Evolutionary conservation across 2,329 filamentous ascomycete genomes (phyloP), one percentile per base, ranked within the genome.

Genomic region (Teratosphaeria epicoccoides): DNA sequence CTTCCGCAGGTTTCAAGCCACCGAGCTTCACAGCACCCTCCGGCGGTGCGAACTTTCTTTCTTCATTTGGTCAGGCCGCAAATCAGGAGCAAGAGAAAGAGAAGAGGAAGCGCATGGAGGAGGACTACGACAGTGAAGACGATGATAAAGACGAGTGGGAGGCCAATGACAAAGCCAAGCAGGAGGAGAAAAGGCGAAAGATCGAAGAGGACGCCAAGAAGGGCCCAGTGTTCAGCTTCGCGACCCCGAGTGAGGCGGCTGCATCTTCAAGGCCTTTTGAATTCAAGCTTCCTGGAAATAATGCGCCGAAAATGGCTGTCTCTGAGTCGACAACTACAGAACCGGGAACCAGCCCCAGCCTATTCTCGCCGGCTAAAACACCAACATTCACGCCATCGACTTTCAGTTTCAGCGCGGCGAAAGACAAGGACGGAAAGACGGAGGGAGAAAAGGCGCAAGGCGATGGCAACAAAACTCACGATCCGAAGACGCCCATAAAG

Each of bases 71-170:
- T 24, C 56, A 56, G 29, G 61, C 63, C 49, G 67, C 73, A 5
- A 67, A 70, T 20, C 65, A 70, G 48, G 63, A 65, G 26, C 68
- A 69, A 46, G 70, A 71, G 44, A 68, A 71, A 46, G 72, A 71
- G 45, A 73, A 71, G 52, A 69, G 67, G 50, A 74, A 74, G 61
- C 71, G 73, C 47, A 76, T 75, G 61, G 72, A 68, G 3, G 73
- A 76, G 48, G 73, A 76, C 22, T 76, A 73, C 53, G 74, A 77
- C 55, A 76, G 74, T 6, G 75, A 76, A 12, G 73, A 76, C 50
- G 74, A 77, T 43, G 72, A 76, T 43, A 71, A 74, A 55, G 73
- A 66, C 24, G 68, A 73, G 46, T 77, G 73, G 71, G 71, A 75
- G 52, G 69, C 70, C 50, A 65, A 67, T 51, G 66, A 77, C 57